phyloP scores from a whole-genome alignment of 208 protist genomes.

The Acanthamoeba triangularis region DNA sequence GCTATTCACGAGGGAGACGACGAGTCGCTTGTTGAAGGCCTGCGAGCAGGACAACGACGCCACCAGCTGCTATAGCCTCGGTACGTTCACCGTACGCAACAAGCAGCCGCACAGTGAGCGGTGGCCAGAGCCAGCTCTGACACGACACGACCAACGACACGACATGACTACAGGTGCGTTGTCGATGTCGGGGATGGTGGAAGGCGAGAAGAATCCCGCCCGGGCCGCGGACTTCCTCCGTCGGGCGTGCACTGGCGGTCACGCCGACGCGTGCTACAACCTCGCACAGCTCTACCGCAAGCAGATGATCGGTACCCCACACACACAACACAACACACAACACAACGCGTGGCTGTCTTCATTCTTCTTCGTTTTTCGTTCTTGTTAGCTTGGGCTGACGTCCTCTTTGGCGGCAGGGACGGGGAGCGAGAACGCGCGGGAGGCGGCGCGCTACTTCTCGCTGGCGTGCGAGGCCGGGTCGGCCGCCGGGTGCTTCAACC shows the following conservation, averaged over 20 bases:
- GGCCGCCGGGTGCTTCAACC: slow-evolving; percentile 16
- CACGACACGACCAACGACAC: neutral
- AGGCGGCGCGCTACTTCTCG: slow-evolving; percentile 10
- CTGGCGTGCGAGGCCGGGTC: neutral
- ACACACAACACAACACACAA: too few relatives aligned
- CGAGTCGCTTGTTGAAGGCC: neutral
- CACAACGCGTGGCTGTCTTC: too few relatives aligned
- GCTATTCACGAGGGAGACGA: neutral
- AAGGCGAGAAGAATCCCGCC: neutral
- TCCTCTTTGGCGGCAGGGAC: neutral
- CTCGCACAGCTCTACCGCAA: slow-evolving; percentile 52
- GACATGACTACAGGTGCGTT: neutral
- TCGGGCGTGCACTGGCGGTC: neutral
- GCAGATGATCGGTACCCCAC: neutral
- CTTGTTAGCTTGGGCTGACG: neutral
- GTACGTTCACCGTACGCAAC: neutral
- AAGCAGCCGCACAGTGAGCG: neutral
- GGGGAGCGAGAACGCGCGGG: neutral
- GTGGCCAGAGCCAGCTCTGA: neutral
- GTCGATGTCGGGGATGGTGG: slow-evolving; percentile 1
- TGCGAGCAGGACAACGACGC: slow-evolving; percentile 18
- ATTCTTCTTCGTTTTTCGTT: too few relatives aligned
- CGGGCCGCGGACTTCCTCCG: neutral
- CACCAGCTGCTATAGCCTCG: slow-evolving; percentile 6
- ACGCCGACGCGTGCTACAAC: slow-evolving; percentile 35